Evolutionary conservation across 1,139 yeast genomes (phyloP).

Genomic region (Blastobotrys ciferrii): DNA sequence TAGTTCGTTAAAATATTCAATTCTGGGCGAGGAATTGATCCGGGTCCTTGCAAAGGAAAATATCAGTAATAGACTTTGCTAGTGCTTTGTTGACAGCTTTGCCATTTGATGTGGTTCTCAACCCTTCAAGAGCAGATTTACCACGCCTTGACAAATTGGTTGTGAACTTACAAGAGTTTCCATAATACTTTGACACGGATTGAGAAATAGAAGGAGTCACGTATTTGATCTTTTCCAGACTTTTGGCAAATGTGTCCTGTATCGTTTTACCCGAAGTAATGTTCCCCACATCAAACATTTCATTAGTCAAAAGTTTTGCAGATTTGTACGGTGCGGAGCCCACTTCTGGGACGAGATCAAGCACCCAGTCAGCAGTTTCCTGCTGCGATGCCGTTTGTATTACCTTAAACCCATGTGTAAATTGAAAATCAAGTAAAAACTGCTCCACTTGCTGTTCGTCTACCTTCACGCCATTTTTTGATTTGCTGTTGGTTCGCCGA

Average conservation of each 20-base stretch:
- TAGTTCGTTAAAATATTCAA: no score
- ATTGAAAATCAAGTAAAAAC: conserved; percentile 19
- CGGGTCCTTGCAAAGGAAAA: conserved; percentile 25
- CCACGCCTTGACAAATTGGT: conserved; percentile 22
- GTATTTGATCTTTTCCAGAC: conserved; percentile 46
- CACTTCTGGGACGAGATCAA: conserved; percentile 25
- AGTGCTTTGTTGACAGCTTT: conserved; percentile 21
- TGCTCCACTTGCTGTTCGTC: background rate
- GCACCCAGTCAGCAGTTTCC: conserved; percentile 29
- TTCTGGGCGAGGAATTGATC: conserved; percentile 16
- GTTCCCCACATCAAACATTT: conserved; percentile 43
- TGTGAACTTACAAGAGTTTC: conserved; percentile 23
- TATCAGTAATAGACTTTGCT: conserved; percentile 22
- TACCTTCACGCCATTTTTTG: background rate
- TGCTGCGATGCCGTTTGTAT: conserved; percentile 22
- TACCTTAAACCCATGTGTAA: conserved; percentile 20
- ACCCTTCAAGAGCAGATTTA: conserved; percentile 22
- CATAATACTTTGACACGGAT: conserved; percentile 22
- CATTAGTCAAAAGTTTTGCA: conserved; percentile 24
- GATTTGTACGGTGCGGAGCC: conserved; percentile 26
- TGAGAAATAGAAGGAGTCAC: conserved; percentile 41
- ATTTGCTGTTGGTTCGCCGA: background rate
- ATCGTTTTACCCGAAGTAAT: conserved; percentile 45
- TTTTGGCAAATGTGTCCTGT: conserved; percentile 41
- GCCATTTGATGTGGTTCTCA: conserved; percentile 13